Percentiles rank a stretch among this genome's conserved stretches.
Evolutionary conservation across 2,329 filamentous ascomycete species (phyloP).

Genomic region (Lanzia echinophila): DNA sequence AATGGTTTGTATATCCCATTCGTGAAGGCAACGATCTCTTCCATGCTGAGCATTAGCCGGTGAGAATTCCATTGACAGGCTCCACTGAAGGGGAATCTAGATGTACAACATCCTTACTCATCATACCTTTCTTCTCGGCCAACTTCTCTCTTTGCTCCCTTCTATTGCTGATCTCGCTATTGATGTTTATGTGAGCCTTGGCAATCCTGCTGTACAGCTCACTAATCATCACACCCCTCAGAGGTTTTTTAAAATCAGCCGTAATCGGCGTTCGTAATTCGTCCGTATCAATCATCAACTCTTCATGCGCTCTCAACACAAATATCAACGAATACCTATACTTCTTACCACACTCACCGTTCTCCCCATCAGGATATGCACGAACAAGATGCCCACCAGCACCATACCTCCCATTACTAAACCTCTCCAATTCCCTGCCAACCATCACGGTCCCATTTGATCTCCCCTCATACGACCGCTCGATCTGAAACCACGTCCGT

Average conservation of each 20-base stretch:
- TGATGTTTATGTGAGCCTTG: constrained; percentile 23
- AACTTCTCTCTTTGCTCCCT: constrained; percentile 19
- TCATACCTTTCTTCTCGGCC: constrained; percentile 13
- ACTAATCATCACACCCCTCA: constrained; percentile 15
- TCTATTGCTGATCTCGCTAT: constrained; percentile 16
- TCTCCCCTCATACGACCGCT: constrained; percentile 13
- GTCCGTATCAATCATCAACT: constrained; percentile 20
- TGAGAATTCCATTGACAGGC: no score
- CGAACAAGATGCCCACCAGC: constrained; percentile 22
- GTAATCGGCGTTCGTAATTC: constrained; percentile 22
- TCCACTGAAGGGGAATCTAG: background rate
- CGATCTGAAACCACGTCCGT: constrained; percentile 18
- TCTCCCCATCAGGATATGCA: constrained; percentile 13
- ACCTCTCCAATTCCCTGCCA: constrained; percentile 21
- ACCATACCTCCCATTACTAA: constrained; percentile 21
- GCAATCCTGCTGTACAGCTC: constrained; percentile 18
- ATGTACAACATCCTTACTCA: no score
- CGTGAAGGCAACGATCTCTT: no score
- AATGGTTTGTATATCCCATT: no score
- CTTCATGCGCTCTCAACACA: constrained; percentile 23
- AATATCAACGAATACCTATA: constrained; percentile 26
- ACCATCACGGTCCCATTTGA: constrained; percentile 19
- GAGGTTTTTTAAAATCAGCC: constrained; percentile 15
- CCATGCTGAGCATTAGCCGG: no score
- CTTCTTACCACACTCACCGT: background rate